These are phyloP conservation scores for Aspergillus avenaceus DNA, from an alignment of 495 filamentous ascomycete genomes.

Conservation along the genomic window DNA sequence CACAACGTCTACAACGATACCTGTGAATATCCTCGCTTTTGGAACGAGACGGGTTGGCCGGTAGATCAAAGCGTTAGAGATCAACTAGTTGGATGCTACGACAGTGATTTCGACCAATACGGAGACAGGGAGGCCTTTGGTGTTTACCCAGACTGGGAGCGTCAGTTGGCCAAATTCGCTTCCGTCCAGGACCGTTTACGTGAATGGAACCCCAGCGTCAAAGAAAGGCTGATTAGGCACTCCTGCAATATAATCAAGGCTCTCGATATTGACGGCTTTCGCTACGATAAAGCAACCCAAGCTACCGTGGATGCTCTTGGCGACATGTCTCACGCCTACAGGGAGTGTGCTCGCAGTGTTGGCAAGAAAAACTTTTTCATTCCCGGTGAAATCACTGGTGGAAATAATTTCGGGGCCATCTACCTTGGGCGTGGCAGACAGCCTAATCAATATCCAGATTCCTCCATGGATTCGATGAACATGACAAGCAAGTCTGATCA, in stretches of 20 bases:
- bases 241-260: slow-evolving; percentile 62
- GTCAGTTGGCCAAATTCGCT: slow-evolving; percentile 68
- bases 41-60: slow-evolving; percentile 57
- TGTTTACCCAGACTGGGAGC: slow-evolving; percentile 63
- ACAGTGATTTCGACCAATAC: slow-evolving; percentile 71
- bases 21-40: slow-evolving; percentile 65
- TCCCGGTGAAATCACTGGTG: slow-evolving; percentile 60
- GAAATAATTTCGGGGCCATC: slow-evolving; percentile 60
- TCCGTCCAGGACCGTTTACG: slow-evolving; percentile 72
- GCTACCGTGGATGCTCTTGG: slow-evolving; percentile 62
- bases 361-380: slow-evolving; percentile 64
- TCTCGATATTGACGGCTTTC: slow-evolving; percentile 67
- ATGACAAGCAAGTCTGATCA: slow-evolving; percentile 42
- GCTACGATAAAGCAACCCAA: slow-evolving; percentile 66
- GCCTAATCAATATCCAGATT: slow-evolving; percentile 45
- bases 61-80: slow-evolving; percentile 43
- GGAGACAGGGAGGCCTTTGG: slow-evolving; percentile 68
- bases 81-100: slow-evolving; percentile 54
- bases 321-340: slow-evolving; percentile 48
- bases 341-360: slow-evolving; percentile 52
- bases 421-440: slow-evolving; percentile 64
- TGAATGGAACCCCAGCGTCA: slow-evolving; percentile 63
- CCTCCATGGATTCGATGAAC: slow-evolving; percentile 42
- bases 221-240: slow-evolving; percentile 55
- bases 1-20: slow-evolving; percentile 53